Base-by-base conservation (phyloP, 2,329 filamentous ascomycete species). In the Cytospora chrysosperma region DNA sequence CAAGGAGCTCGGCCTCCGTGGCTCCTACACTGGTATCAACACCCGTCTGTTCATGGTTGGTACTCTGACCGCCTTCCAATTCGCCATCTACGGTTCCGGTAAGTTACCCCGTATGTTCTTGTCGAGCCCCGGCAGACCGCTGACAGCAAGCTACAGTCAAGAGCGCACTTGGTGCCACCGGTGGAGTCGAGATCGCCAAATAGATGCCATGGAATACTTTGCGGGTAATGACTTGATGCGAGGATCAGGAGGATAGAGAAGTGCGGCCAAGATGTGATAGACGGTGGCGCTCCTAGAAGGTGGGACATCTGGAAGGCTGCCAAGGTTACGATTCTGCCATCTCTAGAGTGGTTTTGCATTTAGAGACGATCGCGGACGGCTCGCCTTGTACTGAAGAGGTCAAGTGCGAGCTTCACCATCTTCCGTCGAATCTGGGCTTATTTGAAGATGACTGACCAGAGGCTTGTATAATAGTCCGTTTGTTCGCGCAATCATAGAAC, bases 121-220 rank as follows among this genome's bases (percentile, higher is more conserved):
- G n/a, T n/a, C n/a, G n/a, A n/a, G n/a, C n/a, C n/a, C n/a, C n/a
- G n/a, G n/a, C n/a, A n/a, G n/a, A n/a, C n/a, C n/a, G n/a, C n/a
- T n/a, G n/a, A n/a, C n/a, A n/a, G n/a, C n/a, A n/a, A n/a, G n/a
- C n/a, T n/a, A n/a, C n/a, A n/a, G n/a, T 90, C 71, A 91, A 91
- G 82, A 86, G 87, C 77, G 77, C 82, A 1, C 77, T 92, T 5
- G 88, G 88, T 62, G 91, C 90, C 58, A 85, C 83, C 17, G 88
- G 88, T n/a, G 90, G 90, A 78, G 88, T 93, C 37, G 90, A 93
- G 78, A 89, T 92, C 68, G 76, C 74, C 67, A 81, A 81, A 72
- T 79, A 79, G 77, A 51, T 13, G 34, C 34, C 12, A 37, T 37
- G 15, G 10, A 37, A 37, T 52, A 21, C 43, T 27, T 19, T 28